Evolutionary conservation across 257 asterid genomes (phyloP), one percentile per base, ranked within the genome.

Genomic region (Solanum lignicaule): DNA sequence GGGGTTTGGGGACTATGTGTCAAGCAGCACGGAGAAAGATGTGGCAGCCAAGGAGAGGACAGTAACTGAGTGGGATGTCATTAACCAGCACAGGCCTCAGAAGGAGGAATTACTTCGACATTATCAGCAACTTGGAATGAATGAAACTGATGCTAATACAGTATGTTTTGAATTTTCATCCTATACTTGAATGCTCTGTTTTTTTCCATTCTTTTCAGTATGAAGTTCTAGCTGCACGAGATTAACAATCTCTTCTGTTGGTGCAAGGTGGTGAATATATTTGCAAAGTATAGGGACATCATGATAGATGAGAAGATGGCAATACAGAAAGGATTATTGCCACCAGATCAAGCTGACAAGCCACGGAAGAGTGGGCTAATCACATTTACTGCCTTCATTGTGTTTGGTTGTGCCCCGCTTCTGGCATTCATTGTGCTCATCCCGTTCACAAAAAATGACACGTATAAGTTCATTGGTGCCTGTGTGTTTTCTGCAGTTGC

Each of bases 1-100:
- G 98, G 98, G 95, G 66, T 93, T 95, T 4, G 96, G 98, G 15
- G 98, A 95, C 87, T 94, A 88, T 10, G 89, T 95, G 65, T 95
- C 98, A 1, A 93, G 88, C 88, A 93, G 94, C 32, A 92, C 95
- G 0, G 95, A 94, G 88, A 93, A 90, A 52, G 98, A 93, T 13
- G 94, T 95, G 2, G 96, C 93, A 4, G 91, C 90, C 7, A 92
- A 91, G 75, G 95, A 95, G 92, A 88, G 94, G 78, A 73, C 38
- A 9, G 89, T 94, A 13, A 91, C 94, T 3, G 89, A 92, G 72
- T 94, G 96, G 97, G 98, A 95, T 29, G 93, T 95, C 36, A 90
- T 87, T 76, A 91, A 93, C 71, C 90, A 86, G 8, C 89, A 83
- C 9, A 87, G 78, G 35, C 75, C 23, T 21, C 92, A 92, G 88